These are phyloP conservation scores for Pestalotiopsis sp. DNA, from an alignment of 2,329 filamentous ascomycete species.

Conservation along the genomic window DNA sequence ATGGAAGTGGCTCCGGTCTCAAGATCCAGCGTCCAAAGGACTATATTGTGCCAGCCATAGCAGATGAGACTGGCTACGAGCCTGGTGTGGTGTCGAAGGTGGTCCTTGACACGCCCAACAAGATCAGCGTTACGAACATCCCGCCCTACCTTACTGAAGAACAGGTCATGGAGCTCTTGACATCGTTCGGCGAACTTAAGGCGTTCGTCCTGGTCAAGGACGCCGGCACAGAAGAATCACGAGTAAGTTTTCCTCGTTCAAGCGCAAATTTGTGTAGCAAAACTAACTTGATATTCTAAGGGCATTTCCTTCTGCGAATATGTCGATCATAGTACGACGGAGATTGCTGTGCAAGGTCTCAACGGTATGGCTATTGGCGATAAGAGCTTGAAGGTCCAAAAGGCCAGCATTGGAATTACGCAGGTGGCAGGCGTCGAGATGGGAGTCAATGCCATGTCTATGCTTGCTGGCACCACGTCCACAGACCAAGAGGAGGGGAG, in stretches of 20 bases:
- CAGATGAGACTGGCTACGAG: conserved; percentile 73
- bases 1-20: conserved; percentile 58
- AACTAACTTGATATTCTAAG: conserved; percentile 43
- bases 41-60: conserved; percentile 86
- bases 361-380: conserved; percentile 94
- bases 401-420: conserved; percentile 91
- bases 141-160: conserved; percentile 87
- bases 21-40: conserved; percentile 89
- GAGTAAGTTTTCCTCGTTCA: conserved; percentile 56
- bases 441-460: conserved; percentile 96
- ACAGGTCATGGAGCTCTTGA: conserved; percentile 86
- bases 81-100: conserved; percentile 76
- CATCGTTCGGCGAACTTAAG: conserved; percentile 90
- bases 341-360: conserved; percentile 85
- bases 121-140: conserved; percentile 90
- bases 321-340: conserved; percentile 73
- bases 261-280: not conserved
- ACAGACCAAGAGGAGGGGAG: conserved; percentile 77
- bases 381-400: conserved; percentile 78
- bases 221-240: conserved; percentile 78
- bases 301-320: conserved; percentile 98
- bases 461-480: conserved; percentile 89
- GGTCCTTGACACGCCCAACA: conserved; percentile 91
- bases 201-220: conserved; percentile 92
- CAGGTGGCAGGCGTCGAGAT: conserved; percentile 91